Evolutionary conservation across 1,139 yeast species (phyloP), one percentile per base, ranked within the genome.

Genomic region (Saccharomyces hybrid): DNA sequence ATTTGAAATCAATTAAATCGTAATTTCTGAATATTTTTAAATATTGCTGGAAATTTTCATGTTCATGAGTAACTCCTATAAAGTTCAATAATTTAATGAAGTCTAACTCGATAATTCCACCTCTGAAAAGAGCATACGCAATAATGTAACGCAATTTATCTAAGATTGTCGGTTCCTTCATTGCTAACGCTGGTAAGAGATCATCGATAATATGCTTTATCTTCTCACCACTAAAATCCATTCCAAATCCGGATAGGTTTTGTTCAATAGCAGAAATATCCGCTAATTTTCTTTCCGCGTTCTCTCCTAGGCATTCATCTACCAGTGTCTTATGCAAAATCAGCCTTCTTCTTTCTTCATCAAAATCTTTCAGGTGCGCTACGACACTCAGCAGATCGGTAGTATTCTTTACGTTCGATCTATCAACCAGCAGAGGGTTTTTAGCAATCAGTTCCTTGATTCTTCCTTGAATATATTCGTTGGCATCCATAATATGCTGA

Each of bases 91-190:
- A 71, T 65, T 93, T 90, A 52, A 74, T 72, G 60, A 86, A 81
- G 72, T 93, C 99, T 7, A 77, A 69, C 61, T 84, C 85, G 16
- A 88, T 77, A 29, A 93, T 74, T 0, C 99, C 99, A 4, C 95
- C 93, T 60, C 98, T 77, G 69, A 84, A 87, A 44, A 90, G 70
- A 1, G 91, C 86, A 69, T 93, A 93, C 4, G 87, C 73, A 31
- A 88, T 74, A n/a, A 93, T 79, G 48, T 88, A 75, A 57, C 99
- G 79, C 59, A 89, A 76, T 65, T 88, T 88, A 63, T 89, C 95
- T 49, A 79, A 76, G 25, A 77, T 74, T 27, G 73, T 75, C 51
- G 82, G 73, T 51, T 75, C 77, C 53, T 77, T 74, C 59, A 84
- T 71, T 25, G 81, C 80, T 46, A 91, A 73, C 41, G 84, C 67